Percentiles rank a stretch among this genome's conserved stretches.
Evolutionary conservation across 495 filamentous ascomycete genomes (phyloP).

Genomic region (Pseudotulostoma volvatum): DNA sequence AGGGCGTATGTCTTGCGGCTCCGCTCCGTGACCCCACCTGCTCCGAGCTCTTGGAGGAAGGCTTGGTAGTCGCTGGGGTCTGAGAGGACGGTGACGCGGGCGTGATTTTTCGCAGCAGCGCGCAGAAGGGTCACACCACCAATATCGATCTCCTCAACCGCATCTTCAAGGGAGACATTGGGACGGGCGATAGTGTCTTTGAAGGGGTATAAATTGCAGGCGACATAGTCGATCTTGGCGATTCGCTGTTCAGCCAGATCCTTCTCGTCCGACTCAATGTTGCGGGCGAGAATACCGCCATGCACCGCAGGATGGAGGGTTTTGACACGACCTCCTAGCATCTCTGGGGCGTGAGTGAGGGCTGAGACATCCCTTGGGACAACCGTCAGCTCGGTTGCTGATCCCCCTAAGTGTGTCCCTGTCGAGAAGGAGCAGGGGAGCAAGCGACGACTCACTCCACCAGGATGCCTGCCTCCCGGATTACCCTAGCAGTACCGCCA

Average conservation of each 20-base stretch:
- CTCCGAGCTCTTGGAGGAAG: conserved; percentile 78
- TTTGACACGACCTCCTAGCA: conserved; percentile 92
- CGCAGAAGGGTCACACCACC: conserved; percentile 92
- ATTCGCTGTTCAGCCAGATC: conserved; percentile 96
- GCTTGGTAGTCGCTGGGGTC: conserved; percentile 86
- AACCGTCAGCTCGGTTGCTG: conserved; percentile 1
- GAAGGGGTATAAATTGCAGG: conserved; percentile 98
- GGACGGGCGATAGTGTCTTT: conserved; percentile 93
- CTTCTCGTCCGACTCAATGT: conserved; percentile 85
- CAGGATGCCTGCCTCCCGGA: conserved; percentile 82
- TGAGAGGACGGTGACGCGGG: conserved; percentile 83
- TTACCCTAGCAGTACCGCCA: conserved; percentile 85
- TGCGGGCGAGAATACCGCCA: conserved; percentile 80
- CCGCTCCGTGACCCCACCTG: conserved; percentile 67
- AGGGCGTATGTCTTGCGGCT: conserved; percentile 78
- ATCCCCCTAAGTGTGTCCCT: not conserved
- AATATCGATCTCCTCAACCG: conserved; percentile 97
- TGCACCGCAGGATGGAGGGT: conserved; percentile 93
- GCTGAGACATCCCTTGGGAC: conserved; percentile 69
- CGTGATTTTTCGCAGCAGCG: conserved; percentile 94
- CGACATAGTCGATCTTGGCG: conserved; percentile 90
- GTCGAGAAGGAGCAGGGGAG: not conserved
- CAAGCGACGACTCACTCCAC: conserved; percentile 52
- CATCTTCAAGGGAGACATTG: conserved; percentile 89
- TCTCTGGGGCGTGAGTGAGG: conserved; percentile 97